Conservation (phyloP, 2,329 filamentous ascomycete genomes). For the Curvularia verruculosa region DNA sequence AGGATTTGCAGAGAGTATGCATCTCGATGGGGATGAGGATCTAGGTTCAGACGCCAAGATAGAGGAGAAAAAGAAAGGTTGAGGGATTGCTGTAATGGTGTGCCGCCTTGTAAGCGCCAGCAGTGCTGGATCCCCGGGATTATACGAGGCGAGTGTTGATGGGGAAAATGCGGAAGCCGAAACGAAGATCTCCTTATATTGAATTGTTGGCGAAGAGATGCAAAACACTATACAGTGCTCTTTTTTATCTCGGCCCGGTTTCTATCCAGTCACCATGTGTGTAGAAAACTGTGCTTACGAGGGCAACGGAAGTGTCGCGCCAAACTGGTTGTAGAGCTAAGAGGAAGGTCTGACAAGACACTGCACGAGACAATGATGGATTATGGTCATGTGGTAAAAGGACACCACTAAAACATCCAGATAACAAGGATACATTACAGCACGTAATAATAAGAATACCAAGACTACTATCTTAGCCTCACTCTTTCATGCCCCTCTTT, state of each 20-base stretch:
- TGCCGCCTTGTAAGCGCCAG: background rate
- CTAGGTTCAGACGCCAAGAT: conserved; percentile 2
- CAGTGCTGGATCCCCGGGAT: background rate
- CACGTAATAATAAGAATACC: background rate
- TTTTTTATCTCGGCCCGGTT: background rate
- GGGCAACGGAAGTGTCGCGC: background rate
- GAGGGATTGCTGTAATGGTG: background rate
- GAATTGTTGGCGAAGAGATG: background rate
- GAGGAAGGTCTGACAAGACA: background rate
- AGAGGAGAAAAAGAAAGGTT: background rate
- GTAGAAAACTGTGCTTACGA: background rate
- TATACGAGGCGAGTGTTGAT: background rate
- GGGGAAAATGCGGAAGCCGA: background rate
- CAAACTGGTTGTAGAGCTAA: background rate
- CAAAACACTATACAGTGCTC: background rate
- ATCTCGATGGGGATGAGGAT: conserved; percentile 31
- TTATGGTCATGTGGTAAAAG: background rate
- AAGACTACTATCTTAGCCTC: background rate
- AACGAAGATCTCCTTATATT: background rate
- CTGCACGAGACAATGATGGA: background rate
- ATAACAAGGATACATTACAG: background rate
- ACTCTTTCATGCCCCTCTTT: background rate
- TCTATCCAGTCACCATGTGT: background rate
- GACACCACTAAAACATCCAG: background rate
- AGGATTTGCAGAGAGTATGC: conserved; percentile 67